These are phyloP conservation scores for Zasmidium cellare DNA, from an alignment of 2,329 filamentous ascomycete genomes.

Conservation along the genomic window DNA sequence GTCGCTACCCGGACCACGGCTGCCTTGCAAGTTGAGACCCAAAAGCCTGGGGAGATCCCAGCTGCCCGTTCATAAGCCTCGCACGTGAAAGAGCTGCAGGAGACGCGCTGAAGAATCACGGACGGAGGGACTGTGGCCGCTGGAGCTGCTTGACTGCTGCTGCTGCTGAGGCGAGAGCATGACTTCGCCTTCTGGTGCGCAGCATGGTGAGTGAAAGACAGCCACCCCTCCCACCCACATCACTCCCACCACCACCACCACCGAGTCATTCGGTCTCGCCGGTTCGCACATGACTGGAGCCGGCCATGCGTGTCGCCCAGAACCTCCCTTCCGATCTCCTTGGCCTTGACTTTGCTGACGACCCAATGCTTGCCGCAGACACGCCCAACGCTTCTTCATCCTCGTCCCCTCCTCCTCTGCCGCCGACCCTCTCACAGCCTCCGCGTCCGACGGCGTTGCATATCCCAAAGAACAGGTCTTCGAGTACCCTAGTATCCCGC, in stretches of 20 bases:
- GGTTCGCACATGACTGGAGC: neutral
- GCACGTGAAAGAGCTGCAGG: constrained; percentile 8
- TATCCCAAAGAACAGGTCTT: constrained; percentile 52
- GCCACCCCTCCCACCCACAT: constrained; percentile 53
- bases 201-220: constrained; percentile 10
- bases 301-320: neutral
- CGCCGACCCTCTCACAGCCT: constrained; percentile 1
- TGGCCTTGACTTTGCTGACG: constrained; percentile 3
- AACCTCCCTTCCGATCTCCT: neutral
- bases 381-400: constrained; percentile 3
- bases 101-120: neutral
- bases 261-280: constrained; percentile 70
- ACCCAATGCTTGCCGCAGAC: constrained; percentile 14
- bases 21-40: neutral
- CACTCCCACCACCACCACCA: constrained; percentile 69
- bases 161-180: constrained; percentile 10
- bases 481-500: constrained; percentile 47
- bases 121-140: neutral
- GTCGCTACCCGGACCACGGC: neutral
- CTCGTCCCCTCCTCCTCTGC: neutral
- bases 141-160: neutral
- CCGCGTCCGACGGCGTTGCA: constrained; percentile 24
- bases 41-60: no score
- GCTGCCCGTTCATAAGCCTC: neutral
- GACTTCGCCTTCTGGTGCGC: constrained; percentile 13